Evolutionary conservation across 768 basidiomycete species (phyloP).

Genomic region (Xerocomellus chrysenteron): DNA sequence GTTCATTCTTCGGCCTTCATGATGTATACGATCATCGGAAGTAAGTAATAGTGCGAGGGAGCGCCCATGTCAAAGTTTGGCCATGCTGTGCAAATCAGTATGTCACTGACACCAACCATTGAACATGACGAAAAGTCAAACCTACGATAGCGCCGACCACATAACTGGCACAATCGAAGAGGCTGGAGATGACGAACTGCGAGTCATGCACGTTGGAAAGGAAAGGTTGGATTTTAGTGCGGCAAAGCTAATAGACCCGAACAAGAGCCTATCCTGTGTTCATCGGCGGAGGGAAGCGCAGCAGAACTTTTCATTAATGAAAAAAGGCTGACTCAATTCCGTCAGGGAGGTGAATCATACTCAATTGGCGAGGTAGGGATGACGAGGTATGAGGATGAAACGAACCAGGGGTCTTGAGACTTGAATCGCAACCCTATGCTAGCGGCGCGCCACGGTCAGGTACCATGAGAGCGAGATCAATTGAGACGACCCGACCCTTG

Average conservation of each 20-base stretch:
- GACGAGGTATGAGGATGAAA: conserved; percentile 9
- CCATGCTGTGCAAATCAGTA: conserved; percentile 14
- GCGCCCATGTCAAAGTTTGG: conserved; percentile 1
- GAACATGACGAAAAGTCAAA: background rate
- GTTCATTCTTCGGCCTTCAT: background rate
- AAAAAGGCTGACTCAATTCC: background rate
- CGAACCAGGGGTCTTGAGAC: background rate
- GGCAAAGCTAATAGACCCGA: background rate
- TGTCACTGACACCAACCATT: background rate
- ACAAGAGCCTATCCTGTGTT: conserved; percentile 5
- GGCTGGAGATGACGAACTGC: background rate
- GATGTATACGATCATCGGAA: conserved; percentile 5
- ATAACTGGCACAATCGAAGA: conserved; percentile 1
- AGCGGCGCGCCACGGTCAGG: conserved; percentile 11
- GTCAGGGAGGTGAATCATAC: conserved; percentile 5
- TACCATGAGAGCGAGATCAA: conserved; percentile 1
- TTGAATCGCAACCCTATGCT: background rate
- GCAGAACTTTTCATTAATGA: conserved; percentile 3
- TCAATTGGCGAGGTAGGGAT: background rate
- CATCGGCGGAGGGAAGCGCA: conserved; percentile 13
- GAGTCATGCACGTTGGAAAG: conserved; percentile 3
- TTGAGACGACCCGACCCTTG: conserved; percentile 11
- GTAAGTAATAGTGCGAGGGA: background rate
- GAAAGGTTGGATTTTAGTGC: background rate
- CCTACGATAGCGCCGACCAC: background rate